Base-by-base conservation (phyloP, 1,139 yeast species). In the Saccharomyces hybrid region DNA sequence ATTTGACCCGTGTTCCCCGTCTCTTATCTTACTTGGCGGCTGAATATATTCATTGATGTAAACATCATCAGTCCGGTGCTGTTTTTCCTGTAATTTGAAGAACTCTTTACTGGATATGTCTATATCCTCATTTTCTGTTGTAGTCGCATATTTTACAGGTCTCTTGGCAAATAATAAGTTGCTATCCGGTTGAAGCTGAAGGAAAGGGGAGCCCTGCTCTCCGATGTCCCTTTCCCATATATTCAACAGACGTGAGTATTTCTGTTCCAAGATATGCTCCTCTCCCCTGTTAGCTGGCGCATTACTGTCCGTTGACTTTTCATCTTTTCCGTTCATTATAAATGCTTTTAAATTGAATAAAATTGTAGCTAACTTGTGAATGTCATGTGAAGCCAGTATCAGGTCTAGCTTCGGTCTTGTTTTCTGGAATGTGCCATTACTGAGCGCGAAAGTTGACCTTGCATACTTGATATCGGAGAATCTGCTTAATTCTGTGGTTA, bases 401-500 rank as follows among this genome's bases (percentile, higher is more conserved):
- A 62, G 25, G 28, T 59, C 61, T 13, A 62, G 27, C 19, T 47
- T 54, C 2, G 63, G 56, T 14, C 47, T 48, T 13, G 47, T 46
- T 5, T 52, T 53, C 7, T 47, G 48, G 11, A 54, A 32, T 1
- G 59, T 49, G 13, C 44, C 44, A 5, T 38, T 38, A 46, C 48
- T 3, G 26, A 46, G 23, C 4, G 53, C 47, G 23, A 57, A 55
- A 25, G 55, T 57, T 13, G 62, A 59, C 41, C 53, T 57, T 11
- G 61, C 60, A 29, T 62, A 63, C n/a, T 60, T 42, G 2, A 63
- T 57, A 31, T 56, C 56, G 27, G 60, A 54, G 16, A 63, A 51
- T 26, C 44, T 53, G 23, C 53, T 52, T 9, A 63, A 38, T 41
- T 55, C 55, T 25, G 52, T 29, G 5, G 52, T 46, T 38, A 7